Evolutionary conservation across 1,139 yeast genomes (phyloP).

Genomic region (Tardiomyces depauwii): DNA sequence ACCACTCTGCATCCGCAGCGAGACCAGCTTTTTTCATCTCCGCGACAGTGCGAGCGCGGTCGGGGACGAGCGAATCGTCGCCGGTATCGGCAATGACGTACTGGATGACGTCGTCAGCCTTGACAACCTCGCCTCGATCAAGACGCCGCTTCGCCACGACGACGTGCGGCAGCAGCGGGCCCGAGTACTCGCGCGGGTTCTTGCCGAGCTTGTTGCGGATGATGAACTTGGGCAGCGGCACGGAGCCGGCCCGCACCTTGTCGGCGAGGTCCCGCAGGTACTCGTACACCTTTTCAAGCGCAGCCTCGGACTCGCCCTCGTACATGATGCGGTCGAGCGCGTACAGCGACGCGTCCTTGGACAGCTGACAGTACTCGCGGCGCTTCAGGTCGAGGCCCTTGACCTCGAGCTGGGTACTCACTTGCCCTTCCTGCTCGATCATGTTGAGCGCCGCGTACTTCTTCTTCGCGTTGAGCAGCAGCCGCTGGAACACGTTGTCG

Average conservation of each 20-base stretch:
- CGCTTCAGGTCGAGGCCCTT: constrained; percentile 96
- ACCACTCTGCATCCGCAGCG: constrained; percentile 65
- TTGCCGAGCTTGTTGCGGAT: constrained; percentile 31
- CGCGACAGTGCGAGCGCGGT: constrained; percentile 67
- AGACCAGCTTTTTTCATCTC: constrained; percentile 52
- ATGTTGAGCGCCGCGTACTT: constrained; percentile 89
- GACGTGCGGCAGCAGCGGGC: constrained; percentile 83
- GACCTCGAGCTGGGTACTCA: constrained; percentile 61
- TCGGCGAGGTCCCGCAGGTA: constrained; percentile 52
- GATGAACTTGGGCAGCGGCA: constrained; percentile 48
- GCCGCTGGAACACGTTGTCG: constrained; percentile 81
- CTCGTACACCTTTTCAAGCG: constrained; percentile 60
- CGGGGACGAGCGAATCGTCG: constrained; percentile 29
- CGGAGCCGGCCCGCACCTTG: constrained; percentile 49
- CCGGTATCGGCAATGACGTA: constrained; percentile 57
- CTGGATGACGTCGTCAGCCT: constrained; percentile 85
- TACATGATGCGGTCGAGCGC: constrained; percentile 56
- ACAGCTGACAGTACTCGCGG: constrained; percentile 88
- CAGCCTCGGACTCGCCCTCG: constrained; percentile 67
- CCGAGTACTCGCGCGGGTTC: constrained; percentile 33
- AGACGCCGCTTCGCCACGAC: constrained; percentile 80
- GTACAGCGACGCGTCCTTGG: constrained; percentile 76
- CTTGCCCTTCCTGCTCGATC: constrained; percentile 35
- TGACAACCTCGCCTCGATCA: constrained; percentile 70
- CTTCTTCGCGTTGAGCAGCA: constrained; percentile 89